Percentiles rank a stretch among this genome's conserved stretches.
Evolutionary conservation across 176 grass and related monocot species (phyloP).

Genomic region (Coix lacrymajobi): DNA sequence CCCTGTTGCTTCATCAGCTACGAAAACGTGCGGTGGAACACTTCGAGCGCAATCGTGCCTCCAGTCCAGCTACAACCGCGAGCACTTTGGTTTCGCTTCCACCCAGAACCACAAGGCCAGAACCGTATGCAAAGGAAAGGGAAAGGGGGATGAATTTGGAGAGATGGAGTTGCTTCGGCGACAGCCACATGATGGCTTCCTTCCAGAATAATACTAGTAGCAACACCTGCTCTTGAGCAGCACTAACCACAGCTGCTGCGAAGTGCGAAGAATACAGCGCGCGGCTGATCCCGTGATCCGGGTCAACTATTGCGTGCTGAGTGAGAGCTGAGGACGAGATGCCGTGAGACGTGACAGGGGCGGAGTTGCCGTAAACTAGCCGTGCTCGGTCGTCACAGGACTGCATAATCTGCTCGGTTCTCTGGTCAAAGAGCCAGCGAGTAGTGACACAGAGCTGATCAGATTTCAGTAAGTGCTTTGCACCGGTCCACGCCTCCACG

Average conservation of each 20-base stretch:
- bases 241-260: background rate
- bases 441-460: background rate
- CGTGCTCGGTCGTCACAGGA: background rate
- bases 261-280: background rate
- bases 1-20: background rate
- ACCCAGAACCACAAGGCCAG: background rate
- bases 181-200: background rate
- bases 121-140: background rate
- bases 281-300: slow-evolving; percentile 17
- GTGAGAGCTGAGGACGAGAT: background rate
- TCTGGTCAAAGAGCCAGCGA: slow-evolving; percentile 6
- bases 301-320: slow-evolving; percentile 25
- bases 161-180: background rate
- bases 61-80: background rate
- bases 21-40: background rate
- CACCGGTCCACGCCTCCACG: slow-evolving; percentile 1
- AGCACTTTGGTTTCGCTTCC: too few relatives aligned
- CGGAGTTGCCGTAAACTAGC: background rate
- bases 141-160: background rate
- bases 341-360: background rate
- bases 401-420: background rate
- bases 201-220: background rate
- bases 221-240: background rate
- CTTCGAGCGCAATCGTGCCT: background rate
- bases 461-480: background rate